These are phyloP conservation scores for Penicillium coprophilum DNA, from an alignment of 495 filamentous ascomycete genomes.

Conservation along the genomic window DNA sequence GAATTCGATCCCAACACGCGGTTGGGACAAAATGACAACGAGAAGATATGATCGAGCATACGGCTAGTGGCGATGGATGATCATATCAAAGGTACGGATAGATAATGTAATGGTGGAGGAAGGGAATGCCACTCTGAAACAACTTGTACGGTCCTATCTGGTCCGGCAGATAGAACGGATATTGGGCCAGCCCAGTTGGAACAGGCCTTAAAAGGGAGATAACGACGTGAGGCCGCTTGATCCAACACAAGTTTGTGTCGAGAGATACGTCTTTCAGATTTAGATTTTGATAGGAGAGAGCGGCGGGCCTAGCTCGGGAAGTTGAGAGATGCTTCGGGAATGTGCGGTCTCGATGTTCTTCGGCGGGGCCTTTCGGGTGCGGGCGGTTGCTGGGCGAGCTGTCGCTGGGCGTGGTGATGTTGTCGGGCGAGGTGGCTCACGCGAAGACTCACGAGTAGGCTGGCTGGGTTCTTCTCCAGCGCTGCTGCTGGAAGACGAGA, in stretches of 20 bases:
- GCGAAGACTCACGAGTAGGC: not conserved
- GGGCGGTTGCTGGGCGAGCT: constrained; percentile 34
- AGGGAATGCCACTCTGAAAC: constrained; percentile 6
- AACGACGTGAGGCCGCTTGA: not conserved
- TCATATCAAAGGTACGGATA: constrained; percentile 3
- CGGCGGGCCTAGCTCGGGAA: constrained; percentile 69
- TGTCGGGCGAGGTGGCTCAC: not conserved
- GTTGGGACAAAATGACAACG: constrained; percentile 8
- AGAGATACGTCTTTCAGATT: constrained; percentile 27
- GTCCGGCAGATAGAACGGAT: constrained; percentile 8
- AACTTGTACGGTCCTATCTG: constrained; percentile 16
- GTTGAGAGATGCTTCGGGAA: constrained; percentile 43
- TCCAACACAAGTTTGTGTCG: not conserved
- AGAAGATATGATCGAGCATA: constrained; percentile 6
- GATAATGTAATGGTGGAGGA: not conserved
- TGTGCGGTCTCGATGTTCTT: constrained; percentile 43
- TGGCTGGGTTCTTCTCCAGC: constrained; percentile 27
- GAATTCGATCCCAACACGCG: constrained; percentile 14
- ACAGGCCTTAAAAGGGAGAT: constrained; percentile 1
- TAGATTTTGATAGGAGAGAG: constrained; percentile 66
- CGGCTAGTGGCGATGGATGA: not conserved
- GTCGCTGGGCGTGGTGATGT: not conserved
- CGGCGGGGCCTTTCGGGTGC: constrained; percentile 36
- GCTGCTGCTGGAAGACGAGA: constrained; percentile 65
- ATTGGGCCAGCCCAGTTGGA: constrained; percentile 27